Evolutionary conservation across 2,329 filamentous ascomycete genomes (phyloP), one percentile per base, ranked within the genome.

Genomic region (Lasiodiplodia sp.): DNA sequence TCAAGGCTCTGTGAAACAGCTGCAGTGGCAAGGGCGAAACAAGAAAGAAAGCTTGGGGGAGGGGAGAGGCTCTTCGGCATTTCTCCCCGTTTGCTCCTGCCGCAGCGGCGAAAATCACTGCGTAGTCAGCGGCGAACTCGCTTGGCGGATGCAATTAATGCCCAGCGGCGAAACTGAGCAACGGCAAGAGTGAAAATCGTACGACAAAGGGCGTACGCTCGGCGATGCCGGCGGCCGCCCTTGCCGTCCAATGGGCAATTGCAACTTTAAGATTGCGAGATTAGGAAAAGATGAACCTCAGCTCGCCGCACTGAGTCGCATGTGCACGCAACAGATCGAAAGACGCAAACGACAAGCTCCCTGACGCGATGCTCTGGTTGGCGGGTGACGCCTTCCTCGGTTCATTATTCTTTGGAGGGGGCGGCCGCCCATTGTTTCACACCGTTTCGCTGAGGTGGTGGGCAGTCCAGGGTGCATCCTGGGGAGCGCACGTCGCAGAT

Each of bases 51-150:
- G 40, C 18, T 21, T 47, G 44, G 44, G 10, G 44, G 4, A 14
- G 28, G 31, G 18, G 25, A 63, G 58, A 63, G 58, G 58, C 58
- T 63, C 58, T 63, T 63, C 40, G 40, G 58, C 44, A 18, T 11
- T 49, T 25, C 37, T 3, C 57, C 2, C 11, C 11, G 31, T 18
- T n/a, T 0, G 16, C 21, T 49, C 38, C 28, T n/a, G 16, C 56
- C 11, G 37, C 5, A 31, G 31, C 60, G 60, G 44, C 60, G 60
- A 64, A 38, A 62, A n/a, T 31, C 40, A 34, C 38, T 21, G 44
- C 21, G 44, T 11, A 47, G 44, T 10, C 7, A 4, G 44, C 40
- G 40, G 40, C 40, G 40, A 47, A 47, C 8, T 21, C 53, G 40
- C 44, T 47, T 47, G 44, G 44, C 44, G 4, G 40, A 44, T 18